Evolutionary conservation across 148 eudicot genomes (phyloP), one percentile per base, ranked within the genome.

Genomic region (Cornus suecica): DNA sequence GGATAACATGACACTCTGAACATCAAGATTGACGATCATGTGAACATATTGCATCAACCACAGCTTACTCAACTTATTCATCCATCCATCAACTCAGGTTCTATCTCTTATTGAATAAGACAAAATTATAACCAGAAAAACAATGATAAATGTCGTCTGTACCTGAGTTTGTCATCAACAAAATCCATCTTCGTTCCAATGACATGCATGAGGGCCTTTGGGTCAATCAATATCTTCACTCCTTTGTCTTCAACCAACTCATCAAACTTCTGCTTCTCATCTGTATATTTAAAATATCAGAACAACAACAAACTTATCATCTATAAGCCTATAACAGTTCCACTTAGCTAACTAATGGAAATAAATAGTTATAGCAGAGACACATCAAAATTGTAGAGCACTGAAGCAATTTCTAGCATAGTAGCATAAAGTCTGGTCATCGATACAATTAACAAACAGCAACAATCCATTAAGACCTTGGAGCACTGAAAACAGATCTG

Each of bases 171-270:
- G 54, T 48, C 54, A 48, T 91, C 96, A 20, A 91, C 86, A 75
- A 91, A 91, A 79, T 91, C 96, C 96, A 91, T 91, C 78, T 89
- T 80, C 25, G 96, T 91, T 66, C 93, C 91, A 23, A 91, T 87
- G 23, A 91, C 96, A 85, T 91, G 96, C 96, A 91, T 91, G 25
- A 89, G 82, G n/a, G 96, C 96, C 79, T 91, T 91, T 26, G 96
- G 96, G 63, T 91, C 96, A 77, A 91, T 85, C 32, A 91, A 74
- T 72, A 91, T 86, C 86, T 89, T 91, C 69, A 91, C 96, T 23
- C 96, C 96, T 68, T 91, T 85, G 74, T 91, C 96, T 81, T 91
- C 93, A 23, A 91, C 83, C 74, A 91, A 72, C 79, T 91, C 96
- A 78, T 91, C 96, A 79, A 91, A 91, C 82, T 91, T 91, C 3